These are phyloP conservation scores for Perkinsus olseni DNA, from an alignment of 169 alveolate genomes.

Conservation along the genomic window DNA sequence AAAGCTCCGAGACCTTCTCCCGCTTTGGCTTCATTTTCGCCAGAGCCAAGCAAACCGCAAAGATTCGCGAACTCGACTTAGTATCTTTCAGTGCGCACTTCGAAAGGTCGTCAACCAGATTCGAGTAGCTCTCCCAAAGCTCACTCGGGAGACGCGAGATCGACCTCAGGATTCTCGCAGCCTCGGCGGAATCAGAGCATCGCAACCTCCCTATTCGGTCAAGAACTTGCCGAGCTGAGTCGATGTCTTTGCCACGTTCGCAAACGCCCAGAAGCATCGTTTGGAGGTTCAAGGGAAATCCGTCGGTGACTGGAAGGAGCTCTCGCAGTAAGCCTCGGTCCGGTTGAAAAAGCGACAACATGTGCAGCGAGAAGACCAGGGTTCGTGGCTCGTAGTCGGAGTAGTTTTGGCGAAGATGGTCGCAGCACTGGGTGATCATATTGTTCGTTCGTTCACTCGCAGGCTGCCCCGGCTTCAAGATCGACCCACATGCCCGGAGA, in stretches of 20 bases:
- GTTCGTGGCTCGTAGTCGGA: not conserved
- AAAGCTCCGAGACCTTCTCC: not conserved
- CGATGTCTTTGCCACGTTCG: not conserved
- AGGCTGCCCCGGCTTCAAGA: not conserved
- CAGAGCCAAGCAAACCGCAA: not conserved
- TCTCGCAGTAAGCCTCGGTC: not conserved
- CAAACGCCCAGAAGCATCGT: not conserved
- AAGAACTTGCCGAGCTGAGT: not conserved
- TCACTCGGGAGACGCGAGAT: not conserved
- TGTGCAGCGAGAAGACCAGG: not conserved
- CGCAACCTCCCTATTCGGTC: not conserved
- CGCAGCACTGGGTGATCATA: not conserved
- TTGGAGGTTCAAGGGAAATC: not conserved
- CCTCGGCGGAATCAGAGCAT: not conserved
- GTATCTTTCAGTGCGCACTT: not conserved
- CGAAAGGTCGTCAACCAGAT: not conserved
- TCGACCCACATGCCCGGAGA: not conserved
- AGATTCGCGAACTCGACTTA: not conserved
- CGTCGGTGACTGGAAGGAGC: not conserved
- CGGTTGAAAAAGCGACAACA: not conserved
- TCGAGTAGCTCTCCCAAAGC: not conserved
- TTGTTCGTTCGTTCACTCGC: not conserved
- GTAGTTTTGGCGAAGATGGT: not conserved
- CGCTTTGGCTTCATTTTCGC: not conserved
- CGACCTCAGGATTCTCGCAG: not conserved